Evolutionary conservation across 2,329 filamentous ascomycete genomes (phyloP).

Genomic region (Scedosporium minutisporum): DNA sequence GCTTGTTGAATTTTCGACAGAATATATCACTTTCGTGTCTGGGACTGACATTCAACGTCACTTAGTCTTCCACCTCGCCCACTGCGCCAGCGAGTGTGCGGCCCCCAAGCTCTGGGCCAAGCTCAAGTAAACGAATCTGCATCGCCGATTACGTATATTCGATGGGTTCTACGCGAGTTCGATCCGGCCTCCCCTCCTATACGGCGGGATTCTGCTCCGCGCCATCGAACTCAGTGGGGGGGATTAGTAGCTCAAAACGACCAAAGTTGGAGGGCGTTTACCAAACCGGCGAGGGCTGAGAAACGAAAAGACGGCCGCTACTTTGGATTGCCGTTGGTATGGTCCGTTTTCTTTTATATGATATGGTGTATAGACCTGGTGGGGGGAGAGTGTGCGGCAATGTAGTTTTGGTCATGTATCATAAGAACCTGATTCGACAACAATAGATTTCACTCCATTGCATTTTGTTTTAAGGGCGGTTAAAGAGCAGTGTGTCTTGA

Average conservation of each 20-base stretch:
- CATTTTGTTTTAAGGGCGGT: not conserved
- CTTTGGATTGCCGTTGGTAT: not conserved
- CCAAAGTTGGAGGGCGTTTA: not conserved
- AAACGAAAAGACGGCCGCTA: not conserved
- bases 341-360: not conserved
- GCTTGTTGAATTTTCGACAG: not conserved
- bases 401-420: constrained; percentile 12
- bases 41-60: constrained; percentile 2
- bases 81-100: constrained; percentile 88
- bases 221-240: not conserved
- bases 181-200: not conserved
- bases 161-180: not conserved
- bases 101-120: constrained; percentile 90
- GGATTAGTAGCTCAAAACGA: not conserved
- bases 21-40: not conserved
- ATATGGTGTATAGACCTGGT: constrained; percentile 3
- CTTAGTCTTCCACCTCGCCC: constrained; percentile 96
- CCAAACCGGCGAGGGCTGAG: not conserved
- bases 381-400: constrained; percentile 3
- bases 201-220: not conserved
- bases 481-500: not conserved
- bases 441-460: constrained; percentile 12
- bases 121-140: constrained; percentile 62
- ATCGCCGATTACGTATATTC: not conserved
- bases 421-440: constrained; percentile 11